A percentile compares a stretch with the other conserved stretches of the same genome.
Evolutionary conservation across 2,329 filamentous ascomycete species (phyloP).

Genomic region (Beauveria caledonica): DNA sequence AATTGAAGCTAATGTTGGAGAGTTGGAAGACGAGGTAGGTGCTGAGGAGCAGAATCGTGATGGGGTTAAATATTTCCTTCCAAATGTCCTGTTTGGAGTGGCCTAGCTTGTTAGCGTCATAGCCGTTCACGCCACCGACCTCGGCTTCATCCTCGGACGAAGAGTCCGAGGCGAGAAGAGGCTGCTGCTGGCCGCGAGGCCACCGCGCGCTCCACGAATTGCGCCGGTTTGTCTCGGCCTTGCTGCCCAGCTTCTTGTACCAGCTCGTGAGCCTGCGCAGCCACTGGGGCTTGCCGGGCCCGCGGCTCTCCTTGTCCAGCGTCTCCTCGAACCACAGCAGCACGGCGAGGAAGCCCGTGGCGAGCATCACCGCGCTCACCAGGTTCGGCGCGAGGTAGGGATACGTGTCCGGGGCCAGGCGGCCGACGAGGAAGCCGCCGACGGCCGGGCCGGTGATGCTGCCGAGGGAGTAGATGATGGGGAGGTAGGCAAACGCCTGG

Average conservation of each 20-base stretch:
- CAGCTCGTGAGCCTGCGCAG: constrained; percentile 23
- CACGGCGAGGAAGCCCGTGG: constrained; percentile 64
- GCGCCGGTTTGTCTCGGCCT: constrained; percentile 15
- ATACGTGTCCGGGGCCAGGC: constrained; percentile 50
- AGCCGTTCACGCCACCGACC: constrained; percentile 11
- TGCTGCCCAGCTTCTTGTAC: constrained; percentile 13
- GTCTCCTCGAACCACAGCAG: constrained; percentile 84
- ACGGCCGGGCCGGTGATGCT: constrained; percentile 87
- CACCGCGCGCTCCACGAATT: constrained; percentile 32
- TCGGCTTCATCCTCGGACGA: constrained; percentile 20
- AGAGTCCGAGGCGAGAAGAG: constrained; percentile 21
- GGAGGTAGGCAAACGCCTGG: constrained; percentile 85
- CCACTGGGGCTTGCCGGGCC: constrained; percentile 26
- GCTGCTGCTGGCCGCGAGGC: constrained; percentile 24
- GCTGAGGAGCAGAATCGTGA: constrained; percentile 70
- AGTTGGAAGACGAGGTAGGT: constrained; percentile 93
- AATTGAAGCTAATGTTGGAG: constrained; percentile 91
- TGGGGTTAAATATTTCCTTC: constrained; percentile 62
- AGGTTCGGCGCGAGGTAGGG: constrained; percentile 85
- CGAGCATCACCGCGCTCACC: constrained; percentile 62
- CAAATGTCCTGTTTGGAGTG: constrained; percentile 32
- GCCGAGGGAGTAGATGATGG: constrained; percentile 91
- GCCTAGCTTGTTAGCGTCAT: constrained; percentile 18
- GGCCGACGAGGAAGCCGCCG: constrained; percentile 74
- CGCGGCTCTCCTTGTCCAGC: constrained; percentile 25